These are phyloP conservation scores for Gossypium turneri DNA, from an alignment of 345 rosid species.

Conservation along the genomic window DNA sequence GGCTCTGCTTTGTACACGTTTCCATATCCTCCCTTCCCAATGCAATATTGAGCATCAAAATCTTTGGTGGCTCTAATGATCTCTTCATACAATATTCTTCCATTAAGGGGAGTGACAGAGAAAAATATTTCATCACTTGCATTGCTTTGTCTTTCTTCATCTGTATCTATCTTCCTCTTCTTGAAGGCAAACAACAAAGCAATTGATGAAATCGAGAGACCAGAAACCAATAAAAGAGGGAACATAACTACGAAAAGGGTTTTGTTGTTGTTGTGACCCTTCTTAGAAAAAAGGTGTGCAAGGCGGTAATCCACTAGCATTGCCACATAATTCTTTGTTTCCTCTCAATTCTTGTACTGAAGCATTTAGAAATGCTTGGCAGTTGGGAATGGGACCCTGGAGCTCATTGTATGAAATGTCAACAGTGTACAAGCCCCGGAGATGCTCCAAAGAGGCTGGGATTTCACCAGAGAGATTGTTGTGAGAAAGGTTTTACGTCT, in stretches of 20 bases:
- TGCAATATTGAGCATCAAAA: constrained; percentile 17
- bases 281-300: constrained; percentile 7
- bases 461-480: constrained; percentile 34
- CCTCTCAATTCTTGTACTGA: constrained; percentile 22
- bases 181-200: neutral
- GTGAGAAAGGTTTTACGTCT: constrained; percentile 29
- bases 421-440: constrained; percentile 21
- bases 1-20: neutral
- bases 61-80: constrained; percentile 20
- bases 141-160: neutral
- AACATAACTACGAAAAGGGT: neutral
- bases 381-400: constrained; percentile 35
- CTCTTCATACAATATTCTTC: constrained; percentile 19
- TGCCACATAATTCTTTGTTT: constrained; percentile 36
- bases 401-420: constrained; percentile 37
- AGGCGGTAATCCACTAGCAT: constrained; percentile 19
- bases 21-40: neutral
- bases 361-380: constrained; percentile 26
- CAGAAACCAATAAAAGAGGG: neutral
- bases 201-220: neutral
- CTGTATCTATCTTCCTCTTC: neutral
- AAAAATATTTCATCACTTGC: neutral
- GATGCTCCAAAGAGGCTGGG: constrained; percentile 20
- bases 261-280: neutral
- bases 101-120: neutral